phyloP scores from a whole-genome alignment of 2,329 filamentous ascomycete genomes.

The Incumbomyces lentus region DNA sequence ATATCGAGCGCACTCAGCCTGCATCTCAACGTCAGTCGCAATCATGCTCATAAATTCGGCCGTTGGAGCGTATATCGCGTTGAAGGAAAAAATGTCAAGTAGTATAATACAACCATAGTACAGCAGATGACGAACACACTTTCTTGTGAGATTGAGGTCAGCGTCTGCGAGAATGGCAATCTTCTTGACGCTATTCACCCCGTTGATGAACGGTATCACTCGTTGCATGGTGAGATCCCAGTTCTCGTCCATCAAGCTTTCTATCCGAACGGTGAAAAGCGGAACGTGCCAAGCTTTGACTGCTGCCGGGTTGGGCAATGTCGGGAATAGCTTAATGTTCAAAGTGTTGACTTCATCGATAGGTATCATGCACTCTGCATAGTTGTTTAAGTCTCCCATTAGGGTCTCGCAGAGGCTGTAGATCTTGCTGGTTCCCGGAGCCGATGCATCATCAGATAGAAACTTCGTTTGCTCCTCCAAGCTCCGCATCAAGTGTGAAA shows the following conservation, averaged over 20 bases:
- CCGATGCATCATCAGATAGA: conserved; percentile 41
- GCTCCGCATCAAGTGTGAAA: conserved; percentile 75
- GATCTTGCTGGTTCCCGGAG: conserved; percentile 40
- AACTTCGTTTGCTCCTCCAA: conserved; percentile 88
- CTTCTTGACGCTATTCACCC: conserved; percentile 76
- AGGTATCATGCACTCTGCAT: conserved; percentile 96
- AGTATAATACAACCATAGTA: conserved; percentile 88
- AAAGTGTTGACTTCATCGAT: conserved; percentile 94
- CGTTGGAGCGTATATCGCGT: conserved; percentile 78
- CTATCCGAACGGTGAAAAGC: conserved; percentile 52
- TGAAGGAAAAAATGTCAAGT: conserved; percentile 91
- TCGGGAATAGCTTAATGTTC: conserved; percentile 90
- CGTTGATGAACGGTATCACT: conserved; percentile 78
- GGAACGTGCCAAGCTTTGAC: conserved; percentile 88
- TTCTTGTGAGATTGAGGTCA: conserved; percentile 73
- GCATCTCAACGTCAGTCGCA: conserved; percentile 62
- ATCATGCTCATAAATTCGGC: conserved; percentile 65
- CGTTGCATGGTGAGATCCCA: conserved; percentile 46
- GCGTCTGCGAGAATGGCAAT: conserved; percentile 80
- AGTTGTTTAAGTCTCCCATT: conserved; percentile 89
- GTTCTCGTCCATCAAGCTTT: conserved; percentile 43
- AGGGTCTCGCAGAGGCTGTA: conserved; percentile 72
- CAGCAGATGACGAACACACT: conserved; percentile 77
- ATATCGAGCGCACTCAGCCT: conserved; percentile 81
- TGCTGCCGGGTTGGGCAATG: conserved; percentile 63